Evolutionary conservation across 2,329 filamentous ascomycete genomes (phyloP), one percentile per base, ranked within the genome.

Genomic region (Cercospora zeina): DNA sequence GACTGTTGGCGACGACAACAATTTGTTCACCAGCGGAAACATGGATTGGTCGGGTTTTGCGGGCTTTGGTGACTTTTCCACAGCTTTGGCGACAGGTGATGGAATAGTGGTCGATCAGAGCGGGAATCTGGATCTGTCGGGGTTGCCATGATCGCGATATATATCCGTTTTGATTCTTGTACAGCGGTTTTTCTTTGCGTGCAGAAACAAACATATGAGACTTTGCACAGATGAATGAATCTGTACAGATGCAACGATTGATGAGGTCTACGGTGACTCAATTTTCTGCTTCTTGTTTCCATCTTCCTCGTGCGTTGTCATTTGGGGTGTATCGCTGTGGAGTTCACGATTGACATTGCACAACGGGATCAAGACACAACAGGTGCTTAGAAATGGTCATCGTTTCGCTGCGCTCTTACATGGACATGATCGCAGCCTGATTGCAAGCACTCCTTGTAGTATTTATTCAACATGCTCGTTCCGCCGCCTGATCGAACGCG

Each of bases 1-100:
- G 0, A 70, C 68, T 1, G 65, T 74, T 16, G 77, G 73, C 1
- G 76, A 78, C 5, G 78, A 79, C 49, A 68, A 67, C 49, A 70
- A 69, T 50, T 42, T 73, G 24, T 72, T 73, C 59, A 67, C 65
- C 6, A 67, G 63, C n/a, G 66, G 67, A 11, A 69, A 67, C 16
- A 70, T 74, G 54, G 72, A 74, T 39, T 73, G 72, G 72, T 67
- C 62, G 11, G 62, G 58, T n/a, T 72, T 72, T 54, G 63, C 66
- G 4, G 71, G 69, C 1, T 69, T 71, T 49, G 70, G 65, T 5
- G 69, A 70, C 39, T 58, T 70, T 61, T 58, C 59, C 51, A 51
- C 64, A n/a, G 61, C 64, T 13, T 67, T 67, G 21, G 68, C 67
- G 53, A 66, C 62, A 24, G 45, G 42, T 53, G 56, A 51, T 37